Conservation (phyloP, 495 filamentous ascomycete species). For the Daldinia decipiens region DNA sequence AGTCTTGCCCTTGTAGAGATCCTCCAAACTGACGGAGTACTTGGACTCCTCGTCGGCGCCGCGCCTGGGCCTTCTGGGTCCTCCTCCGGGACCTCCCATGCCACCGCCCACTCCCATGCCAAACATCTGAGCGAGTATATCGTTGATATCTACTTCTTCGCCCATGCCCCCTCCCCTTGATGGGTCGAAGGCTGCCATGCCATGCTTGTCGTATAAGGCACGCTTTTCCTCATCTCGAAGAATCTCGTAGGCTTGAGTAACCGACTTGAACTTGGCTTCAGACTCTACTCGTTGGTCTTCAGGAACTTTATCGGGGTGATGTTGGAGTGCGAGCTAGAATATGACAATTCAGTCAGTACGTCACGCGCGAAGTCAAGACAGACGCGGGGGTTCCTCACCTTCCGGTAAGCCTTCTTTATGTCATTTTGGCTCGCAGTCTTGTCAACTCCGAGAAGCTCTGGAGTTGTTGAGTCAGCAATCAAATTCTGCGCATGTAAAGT, state of each 20-base stretch:
- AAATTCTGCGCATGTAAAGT: neutral
- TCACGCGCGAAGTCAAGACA: neutral
- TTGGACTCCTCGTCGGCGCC: conserved; percentile 88
- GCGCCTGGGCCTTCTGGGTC: conserved; percentile 69
- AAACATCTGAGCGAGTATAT: conserved; percentile 94
- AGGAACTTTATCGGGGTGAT: conserved; percentile 95
- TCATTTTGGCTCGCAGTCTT: conserved; percentile 78
- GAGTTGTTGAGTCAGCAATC: conserved; percentile 32
- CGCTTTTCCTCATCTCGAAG: conserved; percentile 96
- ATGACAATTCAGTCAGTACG: conserved; percentile 34
- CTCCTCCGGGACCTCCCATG: conserved; percentile 57
- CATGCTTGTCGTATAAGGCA: conserved; percentile 88
- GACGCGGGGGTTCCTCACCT: conserved; percentile 63
- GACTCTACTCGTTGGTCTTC: conserved; percentile 84
- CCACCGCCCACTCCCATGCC: conserved; percentile 75
- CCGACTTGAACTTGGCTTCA: conserved; percentile 88
- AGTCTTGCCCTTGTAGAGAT: conserved; percentile 98
- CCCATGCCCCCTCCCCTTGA: conserved; percentile 72
- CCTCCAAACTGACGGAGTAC: conserved; percentile 89
- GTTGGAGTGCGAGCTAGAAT: conserved; percentile 80
- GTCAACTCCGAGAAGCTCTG: conserved; percentile 80
- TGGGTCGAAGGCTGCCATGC: conserved; percentile 91
- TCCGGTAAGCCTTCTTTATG: conserved; percentile 97
- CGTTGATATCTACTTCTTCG: conserved; percentile 82
- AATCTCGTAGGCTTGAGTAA: conserved; percentile 96